Conservation (phyloP, 2,329 filamentous ascomycete genomes). For the Tolypocladium ovalisporum region DNA sequence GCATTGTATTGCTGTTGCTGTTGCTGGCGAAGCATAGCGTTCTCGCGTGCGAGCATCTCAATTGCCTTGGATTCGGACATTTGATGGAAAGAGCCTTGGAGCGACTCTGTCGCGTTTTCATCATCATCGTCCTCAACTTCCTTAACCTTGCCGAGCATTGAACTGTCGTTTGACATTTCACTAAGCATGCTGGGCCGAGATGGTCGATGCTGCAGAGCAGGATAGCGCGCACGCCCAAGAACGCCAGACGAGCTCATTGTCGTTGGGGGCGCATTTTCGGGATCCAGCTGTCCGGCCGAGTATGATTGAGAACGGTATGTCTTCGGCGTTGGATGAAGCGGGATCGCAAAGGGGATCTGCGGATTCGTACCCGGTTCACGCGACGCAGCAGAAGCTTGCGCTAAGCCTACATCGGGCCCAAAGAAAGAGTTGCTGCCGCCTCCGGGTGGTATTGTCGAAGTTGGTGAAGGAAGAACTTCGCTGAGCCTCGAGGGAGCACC, state of each 20-base stretch:
- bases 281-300: conserved; percentile 82
- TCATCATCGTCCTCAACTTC: conserved; percentile 61
- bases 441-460: conserved; percentile 43
- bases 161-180: conserved; percentile 55
- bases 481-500: conserved; percentile 64
- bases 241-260: conserved; percentile 35
- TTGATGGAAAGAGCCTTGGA: conserved; percentile 39
- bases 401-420: conserved; percentile 29
- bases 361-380: conserved; percentile 43
- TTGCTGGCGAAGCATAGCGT: conserved; percentile 42
- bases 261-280: conserved; percentile 39
- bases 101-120: conserved; percentile 39
- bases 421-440: conserved; percentile 36
- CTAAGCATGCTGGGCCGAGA: conserved; percentile 70
- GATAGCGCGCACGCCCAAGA: conserved; percentile 45
- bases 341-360: conserved; percentile 78
- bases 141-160: conserved; percentile 55
- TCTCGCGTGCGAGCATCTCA: conserved; percentile 51
- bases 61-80: conserved; percentile 50
- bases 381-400: conserved; percentile 39
- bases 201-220: conserved; percentile 68
- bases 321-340: conserved; percentile 81
- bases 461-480: conserved; percentile 67
- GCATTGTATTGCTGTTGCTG: conserved; percentile 37
- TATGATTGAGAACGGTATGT: conserved; percentile 94